phyloP scores from a whole-genome alignment of 441 rosid species.

The Pelargonium myrrhifolium region DNA sequence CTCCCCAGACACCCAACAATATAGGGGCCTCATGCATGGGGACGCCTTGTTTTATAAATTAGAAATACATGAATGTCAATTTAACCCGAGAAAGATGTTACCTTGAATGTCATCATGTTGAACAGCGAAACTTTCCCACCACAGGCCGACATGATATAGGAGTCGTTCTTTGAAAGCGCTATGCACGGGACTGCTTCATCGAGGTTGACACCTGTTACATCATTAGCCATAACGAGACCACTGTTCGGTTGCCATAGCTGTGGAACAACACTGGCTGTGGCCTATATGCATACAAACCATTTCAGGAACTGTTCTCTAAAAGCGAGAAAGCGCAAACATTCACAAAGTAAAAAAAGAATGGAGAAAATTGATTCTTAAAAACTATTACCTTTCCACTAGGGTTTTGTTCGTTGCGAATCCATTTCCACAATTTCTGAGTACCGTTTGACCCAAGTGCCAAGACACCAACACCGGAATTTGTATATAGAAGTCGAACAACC shows the following conservation, averaged over 20 bases:
- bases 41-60: neutral
- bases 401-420: slow-evolving; percentile 40
- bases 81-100: slow-evolving; percentile 11
- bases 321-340: neutral
- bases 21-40: too few relatives aligned
- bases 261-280: slow-evolving; percentile 52
- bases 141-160: slow-evolving; percentile 80
- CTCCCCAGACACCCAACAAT: too few relatives aligned
- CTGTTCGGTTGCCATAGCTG: slow-evolving; percentile 74
- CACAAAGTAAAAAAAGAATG: slow-evolving; percentile 8
- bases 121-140: slow-evolving; percentile 73
- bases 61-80: neutral
- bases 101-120: slow-evolving; percentile 89
- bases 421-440: slow-evolving; percentile 79
- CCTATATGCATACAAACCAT: slow-evolving; percentile 26
- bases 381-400: slow-evolving; percentile 39
- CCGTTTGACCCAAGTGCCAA: slow-evolving; percentile 77
- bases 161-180: slow-evolving; percentile 82
- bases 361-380: slow-evolving; percentile 22
- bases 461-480: slow-evolving; percentile 61
- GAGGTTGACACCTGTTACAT: slow-evolving; percentile 48
- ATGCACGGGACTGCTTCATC: slow-evolving; percentile 76
- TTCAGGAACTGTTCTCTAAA: neutral
- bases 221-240: slow-evolving; percentile 68
- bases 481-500: slow-evolving; percentile 66